Evolutionary conservation across 2,329 filamentous ascomycete species (phyloP).

Genomic region (Clonostachys chloroleuca): DNA sequence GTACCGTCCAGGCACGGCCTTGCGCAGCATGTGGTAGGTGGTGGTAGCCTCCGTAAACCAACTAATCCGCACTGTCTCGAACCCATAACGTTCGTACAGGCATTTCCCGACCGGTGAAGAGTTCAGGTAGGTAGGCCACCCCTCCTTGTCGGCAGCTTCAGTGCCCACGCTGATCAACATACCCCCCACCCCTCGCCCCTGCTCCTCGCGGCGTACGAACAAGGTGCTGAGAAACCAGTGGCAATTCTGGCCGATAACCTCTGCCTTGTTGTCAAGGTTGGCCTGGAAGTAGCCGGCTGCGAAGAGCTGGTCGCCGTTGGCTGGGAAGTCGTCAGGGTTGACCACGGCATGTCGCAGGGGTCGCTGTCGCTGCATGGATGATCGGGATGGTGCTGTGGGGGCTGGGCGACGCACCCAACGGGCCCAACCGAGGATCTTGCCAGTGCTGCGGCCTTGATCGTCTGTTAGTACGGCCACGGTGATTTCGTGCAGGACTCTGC

Average conservation of each 20-base stretch:
- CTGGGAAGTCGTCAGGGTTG: constrained; percentile 9
- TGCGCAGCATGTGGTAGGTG: too few relatives aligned
- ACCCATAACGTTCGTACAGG: constrained; percentile 21
- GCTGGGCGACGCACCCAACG: constrained; percentile 23
- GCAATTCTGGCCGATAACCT: constrained; percentile 14
- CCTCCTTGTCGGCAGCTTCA: constrained; percentile 17
- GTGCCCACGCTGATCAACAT: constrained; percentile 23
- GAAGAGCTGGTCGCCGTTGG: constrained; percentile 18
- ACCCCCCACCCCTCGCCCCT: constrained; percentile 23
- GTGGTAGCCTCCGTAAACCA: too few relatives aligned
- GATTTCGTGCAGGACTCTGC: constrained; percentile 12
- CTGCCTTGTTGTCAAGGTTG: constrained; percentile 12
- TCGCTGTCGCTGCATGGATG: too few relatives aligned
- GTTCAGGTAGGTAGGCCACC: constrained; percentile 18
- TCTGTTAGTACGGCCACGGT: constrained; percentile 5
- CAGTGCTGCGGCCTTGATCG: not conserved
- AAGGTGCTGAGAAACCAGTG: constrained; percentile 27
- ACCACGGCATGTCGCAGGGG: too few relatives aligned
- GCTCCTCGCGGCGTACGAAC: constrained; percentile 19
- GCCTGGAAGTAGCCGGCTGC: constrained; percentile 34
- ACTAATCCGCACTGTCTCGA: constrained; percentile 7
- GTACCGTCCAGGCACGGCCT: too few relatives aligned
- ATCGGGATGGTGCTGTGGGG: not conserved
- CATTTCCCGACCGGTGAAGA: constrained; percentile 13
- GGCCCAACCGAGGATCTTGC: constrained; percentile 20